A percentile compares a stretch with the other conserved stretches of the same genome.
Evolutionary conservation across 2,329 filamentous ascomycete genomes (phyloP).

Genomic region (Apiospora koreana): DNA sequence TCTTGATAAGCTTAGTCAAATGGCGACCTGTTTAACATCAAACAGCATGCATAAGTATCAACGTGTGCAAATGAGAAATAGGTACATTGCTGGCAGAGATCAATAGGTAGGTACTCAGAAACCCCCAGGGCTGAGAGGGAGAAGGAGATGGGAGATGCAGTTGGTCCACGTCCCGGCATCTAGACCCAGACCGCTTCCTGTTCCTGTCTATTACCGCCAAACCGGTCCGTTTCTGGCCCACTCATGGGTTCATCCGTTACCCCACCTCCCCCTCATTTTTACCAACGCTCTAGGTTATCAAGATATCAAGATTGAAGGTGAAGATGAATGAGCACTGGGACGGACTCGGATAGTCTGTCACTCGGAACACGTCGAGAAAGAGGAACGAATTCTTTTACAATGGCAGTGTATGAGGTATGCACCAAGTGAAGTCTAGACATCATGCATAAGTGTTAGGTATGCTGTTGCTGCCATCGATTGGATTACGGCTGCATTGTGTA

Average conservation of each 20-base stretch:
- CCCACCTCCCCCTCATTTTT: constrained; percentile 7
- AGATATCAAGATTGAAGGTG: neutral
- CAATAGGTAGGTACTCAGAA: too few species aligned
- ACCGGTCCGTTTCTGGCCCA: constrained; percentile 7
- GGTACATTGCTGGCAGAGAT: too few species aligned
- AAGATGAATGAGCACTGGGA: neutral
- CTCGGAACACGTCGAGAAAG: too few species aligned
- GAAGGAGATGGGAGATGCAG: neutral
- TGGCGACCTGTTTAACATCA: neutral
- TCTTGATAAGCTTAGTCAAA: neutral
- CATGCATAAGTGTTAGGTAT: too few species aligned
- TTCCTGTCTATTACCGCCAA: neutral
- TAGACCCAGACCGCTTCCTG: neutral
- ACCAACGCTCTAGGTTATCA: neutral
- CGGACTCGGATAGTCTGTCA: neutral
- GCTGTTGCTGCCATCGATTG: neutral
- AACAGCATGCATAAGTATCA: neutral
- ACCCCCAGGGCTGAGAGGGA: neutral
- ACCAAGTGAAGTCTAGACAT: too few species aligned
- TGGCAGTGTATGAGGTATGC: too few species aligned
- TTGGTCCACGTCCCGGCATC: constrained; percentile 3
- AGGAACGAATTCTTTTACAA: neutral
- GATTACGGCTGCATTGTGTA: neutral
- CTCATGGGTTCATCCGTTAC: constrained; percentile 3
- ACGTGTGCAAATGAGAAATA: neutral